Conservation (phyloP, 805 yeast species). For the Wickerhamomyces ciferrii region DNA sequence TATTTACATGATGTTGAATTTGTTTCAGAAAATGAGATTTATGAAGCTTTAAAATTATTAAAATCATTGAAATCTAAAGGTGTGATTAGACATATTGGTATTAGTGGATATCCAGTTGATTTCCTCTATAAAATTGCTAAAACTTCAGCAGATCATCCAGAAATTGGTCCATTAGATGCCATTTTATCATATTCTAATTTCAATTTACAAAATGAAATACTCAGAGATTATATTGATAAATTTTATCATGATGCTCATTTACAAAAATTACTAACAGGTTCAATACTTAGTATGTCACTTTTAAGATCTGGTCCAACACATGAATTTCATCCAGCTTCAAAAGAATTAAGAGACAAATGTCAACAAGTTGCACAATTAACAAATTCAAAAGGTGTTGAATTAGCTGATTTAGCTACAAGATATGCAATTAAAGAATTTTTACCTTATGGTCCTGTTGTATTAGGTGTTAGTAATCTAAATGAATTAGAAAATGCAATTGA, state of each 20-base stretch:
- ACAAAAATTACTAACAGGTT: conserved; percentile 65
- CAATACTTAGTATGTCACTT: conserved; percentile 85
- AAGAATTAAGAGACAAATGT: conserved; percentile 43
- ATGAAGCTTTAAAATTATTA: conserved; percentile 61
- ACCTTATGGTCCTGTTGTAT: conserved; percentile 50
- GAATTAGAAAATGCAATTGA: conserved; percentile 63
- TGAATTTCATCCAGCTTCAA: conserved; percentile 76
- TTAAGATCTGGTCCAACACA: conserved; percentile 64
- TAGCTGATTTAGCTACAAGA: conserved; percentile 79
- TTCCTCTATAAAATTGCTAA: conserved; percentile 51
- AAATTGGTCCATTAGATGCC: conserved; percentile 65
- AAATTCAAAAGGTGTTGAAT: conserved; percentile 39
- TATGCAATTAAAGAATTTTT: conserved; percentile 52
- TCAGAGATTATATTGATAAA: conserved; percentile 41
- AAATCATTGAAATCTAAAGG: conserved; percentile 60
- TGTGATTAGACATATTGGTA: conserved; percentile 58
- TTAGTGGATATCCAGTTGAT: conserved; percentile 84
- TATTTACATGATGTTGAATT: conserved; percentile 91
- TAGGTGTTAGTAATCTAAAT: conserved; percentile 64
- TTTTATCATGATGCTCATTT: conserved; percentile 52
- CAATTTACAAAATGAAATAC: conserved; percentile 67
- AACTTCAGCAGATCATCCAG: conserved; percentile 25
- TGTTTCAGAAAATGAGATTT: conserved; percentile 45
- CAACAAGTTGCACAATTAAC: conserved; percentile 34
- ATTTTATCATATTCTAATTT: conserved; percentile 77